Evolutionary conservation across 495 filamentous ascomycete species (phyloP), one percentile per base, ranked within the genome.

Genomic region (Neurospora tetrasperma): DNA sequence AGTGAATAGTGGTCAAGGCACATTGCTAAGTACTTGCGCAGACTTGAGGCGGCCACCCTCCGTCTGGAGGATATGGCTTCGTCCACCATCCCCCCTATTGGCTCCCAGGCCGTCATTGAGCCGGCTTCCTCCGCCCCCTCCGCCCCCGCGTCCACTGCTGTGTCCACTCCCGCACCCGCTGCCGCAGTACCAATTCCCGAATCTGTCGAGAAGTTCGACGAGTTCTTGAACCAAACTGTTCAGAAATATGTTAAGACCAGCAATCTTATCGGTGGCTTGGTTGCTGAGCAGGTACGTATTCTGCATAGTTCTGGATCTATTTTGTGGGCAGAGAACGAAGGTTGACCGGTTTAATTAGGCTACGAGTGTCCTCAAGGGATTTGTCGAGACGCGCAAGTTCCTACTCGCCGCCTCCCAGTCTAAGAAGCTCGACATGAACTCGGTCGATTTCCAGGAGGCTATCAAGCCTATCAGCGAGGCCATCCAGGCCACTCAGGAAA

Each of bases 41-140:
- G 96, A 85, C 92, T 99, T 75, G 96, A 99, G 87, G 96, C 96
- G 79, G 96, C 96, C 48, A 98, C 96, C 75, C 94, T 94, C 75
- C 90, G 96, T 74, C 88, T 99, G 73, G 96, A 99, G 85, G 96
- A 99, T 81, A 96, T 98, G 78, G 94, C 94, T 27, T 89, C 92
- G 76, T 89, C 90, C 38, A 85, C 92, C 70, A 86, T 86, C 76
- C 72, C 71, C 75, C 70, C 76, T 80, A 39, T 69, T 77, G 66
- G 73, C 78, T 10, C 74, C 82, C 16, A 77, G 75, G 14, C 79
- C 82, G 27, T 75, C 80, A 20, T 76, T 80, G 54, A 66, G 54
- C 54, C 78, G 76, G 40, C 78, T 23, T 54, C 75, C 10, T 35
- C 68, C 54, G 42, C 72, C 18, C 46, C 70, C 35, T 35, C 68